Evolutionary conservation across 768 basidiomycete genomes (phyloP), one percentile per base, ranked within the genome.

Genomic region (Serendipita sp.): DNA sequence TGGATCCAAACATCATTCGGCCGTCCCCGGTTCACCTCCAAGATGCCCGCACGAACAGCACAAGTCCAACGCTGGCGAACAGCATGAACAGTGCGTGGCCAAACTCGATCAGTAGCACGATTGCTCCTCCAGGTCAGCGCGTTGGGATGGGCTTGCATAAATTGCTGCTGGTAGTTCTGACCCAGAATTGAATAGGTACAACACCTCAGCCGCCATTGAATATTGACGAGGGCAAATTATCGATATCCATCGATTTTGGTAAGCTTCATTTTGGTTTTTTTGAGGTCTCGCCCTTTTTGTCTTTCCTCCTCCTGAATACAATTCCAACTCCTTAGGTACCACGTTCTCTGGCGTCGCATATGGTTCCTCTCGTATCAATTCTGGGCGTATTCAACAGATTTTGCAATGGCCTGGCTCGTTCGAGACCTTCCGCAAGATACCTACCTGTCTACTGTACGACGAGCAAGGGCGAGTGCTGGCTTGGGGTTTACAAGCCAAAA

Each of bases 401-500:
- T 74, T 93, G 16, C 81, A 81, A 66, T 93, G 91, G 91, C 90
- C 88, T 0, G 89, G 88, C 3, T 86, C 86, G 2, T 81, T 84
- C 68, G 91, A 92, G 74, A 90, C 86, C 0, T 92, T 89, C 77
- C 79, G 89, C 70, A 92, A 93, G 76, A 83, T 86, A 45, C 88
- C 91, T 1, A 92, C 92, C 0, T 92, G 91, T 73, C 77, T 94
- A 41, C 73, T 92, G 15, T 94, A 92, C 67, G 84, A 89, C 68
- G 83, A 86, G 48, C 74, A 76, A 37, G 89, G 89, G 0, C 80
- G 80, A 66, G 84, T 92, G 1, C 69, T 89, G 28, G 86, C 88
- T 3, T 93, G 91, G 90, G 90, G 91, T 0, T 74, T 92, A 60
- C 88, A 92, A 75, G 91, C 91, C 2, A 92, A 92, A 77, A 89